Conservation (phyloP, 768 basidiomycete genomes). For the Hemileccinum impolitum region DNA sequence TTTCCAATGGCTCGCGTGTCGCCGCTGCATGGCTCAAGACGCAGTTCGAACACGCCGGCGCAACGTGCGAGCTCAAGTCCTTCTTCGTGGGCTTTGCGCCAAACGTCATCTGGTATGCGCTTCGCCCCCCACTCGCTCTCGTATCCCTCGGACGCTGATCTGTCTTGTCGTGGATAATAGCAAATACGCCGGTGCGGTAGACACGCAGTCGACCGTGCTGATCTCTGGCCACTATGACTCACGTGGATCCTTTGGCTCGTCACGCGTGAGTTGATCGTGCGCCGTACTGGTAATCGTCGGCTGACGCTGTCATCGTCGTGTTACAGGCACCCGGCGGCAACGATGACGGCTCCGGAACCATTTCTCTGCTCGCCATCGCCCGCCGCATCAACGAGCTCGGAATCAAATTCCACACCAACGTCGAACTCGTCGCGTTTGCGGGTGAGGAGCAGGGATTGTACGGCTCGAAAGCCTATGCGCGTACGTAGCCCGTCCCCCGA, state of each 20-base stretch:
- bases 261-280: constrained; percentile 32
- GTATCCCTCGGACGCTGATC: background rate
- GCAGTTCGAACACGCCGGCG: constrained; percentile 72
- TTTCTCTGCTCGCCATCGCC: constrained; percentile 77
- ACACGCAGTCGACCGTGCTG: constrained; percentile 58
- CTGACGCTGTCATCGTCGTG: background rate
- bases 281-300: background rate
- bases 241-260: constrained; percentile 83
- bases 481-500: constrained; percentile 41
- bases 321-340: constrained; percentile 48
- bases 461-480: constrained; percentile 76
- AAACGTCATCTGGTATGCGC: constrained; percentile 75
- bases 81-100: constrained; percentile 79
- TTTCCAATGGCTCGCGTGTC: constrained; percentile 54
- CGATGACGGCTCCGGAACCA: constrained; percentile 63
- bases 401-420: constrained; percentile 69
- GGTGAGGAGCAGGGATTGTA: constrained; percentile 90
- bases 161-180: constrained; percentile 31
- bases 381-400: constrained; percentile 64
- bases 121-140: too few relatives aligned
- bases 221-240: constrained; percentile 90
- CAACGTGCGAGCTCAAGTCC: constrained; percentile 59
- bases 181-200: constrained; percentile 48
- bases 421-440: constrained; percentile 80
- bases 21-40: constrained; percentile 48